Evolutionary conservation across 257 asterid genomes (phyloP).

Genomic region (Cynanchum wilfordii): DNA sequence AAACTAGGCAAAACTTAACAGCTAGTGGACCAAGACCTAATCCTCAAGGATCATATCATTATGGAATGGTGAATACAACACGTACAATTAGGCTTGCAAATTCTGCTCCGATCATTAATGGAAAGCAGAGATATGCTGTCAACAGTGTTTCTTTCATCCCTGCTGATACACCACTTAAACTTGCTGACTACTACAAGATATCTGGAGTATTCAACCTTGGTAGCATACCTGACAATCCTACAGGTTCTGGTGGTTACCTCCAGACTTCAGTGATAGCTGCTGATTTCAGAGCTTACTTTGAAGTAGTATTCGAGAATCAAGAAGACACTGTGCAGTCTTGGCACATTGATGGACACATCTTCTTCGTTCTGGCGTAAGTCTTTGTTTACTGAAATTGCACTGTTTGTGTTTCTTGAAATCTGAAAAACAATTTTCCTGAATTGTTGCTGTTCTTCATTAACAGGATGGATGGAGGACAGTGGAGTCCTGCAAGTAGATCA

Average conservation of each 20-base stretch:
- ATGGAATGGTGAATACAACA: constrained; percentile 40
- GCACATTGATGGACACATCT: constrained; percentile 44
- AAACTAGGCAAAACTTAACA: constrained; percentile 37
- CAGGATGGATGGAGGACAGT: constrained; percentile 43
- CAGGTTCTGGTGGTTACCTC: constrained; percentile 34
- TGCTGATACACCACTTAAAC: constrained; percentile 47
- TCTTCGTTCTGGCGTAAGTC: constrained; percentile 43
- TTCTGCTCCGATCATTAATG: constrained; percentile 36
- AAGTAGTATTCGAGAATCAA: constrained; percentile 38
- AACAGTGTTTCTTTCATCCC: constrained; percentile 40
- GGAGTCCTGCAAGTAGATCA: constrained; percentile 36
- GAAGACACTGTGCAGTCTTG: constrained; percentile 47
- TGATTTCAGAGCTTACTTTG: constrained; percentile 32
- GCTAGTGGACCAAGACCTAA: constrained; percentile 54
- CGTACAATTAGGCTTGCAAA: constrained; percentile 35
- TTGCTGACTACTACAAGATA: constrained; percentile 41
- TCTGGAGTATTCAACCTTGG: constrained; percentile 34
- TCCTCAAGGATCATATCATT: constrained; percentile 53
- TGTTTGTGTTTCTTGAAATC: background rate
- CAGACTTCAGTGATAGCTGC: constrained; percentile 47
- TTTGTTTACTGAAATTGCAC: background rate
- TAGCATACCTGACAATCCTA: constrained; percentile 33
- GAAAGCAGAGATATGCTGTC: constrained; percentile 44
- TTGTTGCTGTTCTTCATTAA: background rate
- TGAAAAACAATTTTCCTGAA: background rate